Evolutionary conservation across 202 grass and related monocot genomes (phyloP), one percentile per base, ranked within the genome.

Genomic region (Sporobolus alterniflorus): DNA sequence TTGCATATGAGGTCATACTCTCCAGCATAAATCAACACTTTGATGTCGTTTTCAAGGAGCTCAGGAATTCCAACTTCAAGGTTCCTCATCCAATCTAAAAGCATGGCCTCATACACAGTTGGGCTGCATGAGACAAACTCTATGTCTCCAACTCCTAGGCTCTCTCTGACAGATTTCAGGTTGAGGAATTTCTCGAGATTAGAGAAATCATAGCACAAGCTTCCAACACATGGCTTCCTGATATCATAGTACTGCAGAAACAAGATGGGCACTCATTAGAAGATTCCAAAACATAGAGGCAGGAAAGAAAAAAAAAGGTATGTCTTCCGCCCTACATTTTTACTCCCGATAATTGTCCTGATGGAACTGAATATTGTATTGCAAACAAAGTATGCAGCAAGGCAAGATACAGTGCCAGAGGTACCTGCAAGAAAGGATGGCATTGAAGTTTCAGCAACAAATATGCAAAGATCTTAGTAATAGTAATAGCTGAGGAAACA

Each of bases 1-100:
- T 96, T 96, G 77, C 93, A 96, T 81, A 96, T 96, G 61, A 96
- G 93, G 74, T 96, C 93, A 82, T 96, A 96, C 69, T 96, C 93
- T 66, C 93, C 93, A 68, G 93, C 93, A 79, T 93, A 96, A 82
- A 96, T 86, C 62, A 96, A 76, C 34, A 96, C 75, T 75, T 92
- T 89, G 68, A 96, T 89, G 40, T 89, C 55, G 17, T 84, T 87
- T 74, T 93, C 90, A 82, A 96, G 90, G 71, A 96, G 90, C 67
- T 92, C 80, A 48, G 93, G 93, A 69, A 96, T 93, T 74, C 93
- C 93, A 60, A 93, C 88, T 93, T 96, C 93, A 81, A 96, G 90
- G 67, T 96, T 93, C 83, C 90, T 93, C 93, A 96, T 93, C 88
- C 91, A 96, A 82, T 96, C 93, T 78, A 87, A 67, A 24, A 96